Percentiles rank a stretch among this genome's conserved stretches.
phyloP scores from a whole-genome alignment of 257 asterid genomes.

The Primulina huaijiensis region DNA sequence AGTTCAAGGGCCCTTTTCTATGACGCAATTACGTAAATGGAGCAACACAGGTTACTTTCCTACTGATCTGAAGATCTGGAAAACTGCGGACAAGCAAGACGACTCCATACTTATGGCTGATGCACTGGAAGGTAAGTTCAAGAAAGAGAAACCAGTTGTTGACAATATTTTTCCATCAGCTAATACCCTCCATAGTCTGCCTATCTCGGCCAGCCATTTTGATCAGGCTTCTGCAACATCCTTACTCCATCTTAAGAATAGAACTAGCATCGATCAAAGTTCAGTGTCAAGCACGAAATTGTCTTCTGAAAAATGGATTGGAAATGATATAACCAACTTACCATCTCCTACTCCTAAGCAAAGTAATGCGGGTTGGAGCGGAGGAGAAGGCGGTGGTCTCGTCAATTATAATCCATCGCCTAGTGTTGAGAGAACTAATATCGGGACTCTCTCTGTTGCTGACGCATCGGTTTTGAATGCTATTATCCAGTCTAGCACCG shows the following conservation, averaged over 20 bases:
- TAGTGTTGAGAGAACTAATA: slow-evolving; percentile 37
- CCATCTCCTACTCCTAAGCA: slow-evolving; percentile 85
- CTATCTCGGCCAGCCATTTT: slow-evolving; percentile 33
- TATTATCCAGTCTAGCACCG: slow-evolving; percentile 38
- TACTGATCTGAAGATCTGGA: slow-evolving; percentile 75
- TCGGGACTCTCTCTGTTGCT: slow-evolving; percentile 35
- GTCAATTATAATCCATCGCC: slow-evolving; percentile 36
- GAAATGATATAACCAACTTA: slow-evolving; percentile 42
- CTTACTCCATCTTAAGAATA: slow-evolving; percentile 41
- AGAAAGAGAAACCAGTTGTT: slow-evolving; percentile 40
- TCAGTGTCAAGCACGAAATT: slow-evolving; percentile 32
- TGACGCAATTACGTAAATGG: slow-evolving; percentile 92
- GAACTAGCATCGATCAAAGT: slow-evolving; percentile 35
- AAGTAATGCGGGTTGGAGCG: slow-evolving; percentile 37
- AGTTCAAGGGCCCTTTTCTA: slow-evolving; percentile 92
- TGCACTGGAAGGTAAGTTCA: slow-evolving; percentile 75
- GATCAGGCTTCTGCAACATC: slow-evolving; percentile 32
- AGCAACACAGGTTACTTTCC: slow-evolving; percentile 93
- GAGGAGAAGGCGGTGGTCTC: slow-evolving; percentile 35
- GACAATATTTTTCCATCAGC: slow-evolving; percentile 31
- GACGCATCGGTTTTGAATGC: slow-evolving; percentile 44
- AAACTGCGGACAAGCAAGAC: slow-evolving; percentile 47
- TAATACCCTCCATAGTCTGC: slow-evolving; percentile 26
- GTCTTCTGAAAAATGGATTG: slow-evolving; percentile 46
- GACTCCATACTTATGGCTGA: slow-evolving; percentile 63